These are phyloP conservation scores for Didymella pomorum DNA, from an alignment of 2,329 filamentous ascomycete species.

Conservation along the genomic window DNA sequence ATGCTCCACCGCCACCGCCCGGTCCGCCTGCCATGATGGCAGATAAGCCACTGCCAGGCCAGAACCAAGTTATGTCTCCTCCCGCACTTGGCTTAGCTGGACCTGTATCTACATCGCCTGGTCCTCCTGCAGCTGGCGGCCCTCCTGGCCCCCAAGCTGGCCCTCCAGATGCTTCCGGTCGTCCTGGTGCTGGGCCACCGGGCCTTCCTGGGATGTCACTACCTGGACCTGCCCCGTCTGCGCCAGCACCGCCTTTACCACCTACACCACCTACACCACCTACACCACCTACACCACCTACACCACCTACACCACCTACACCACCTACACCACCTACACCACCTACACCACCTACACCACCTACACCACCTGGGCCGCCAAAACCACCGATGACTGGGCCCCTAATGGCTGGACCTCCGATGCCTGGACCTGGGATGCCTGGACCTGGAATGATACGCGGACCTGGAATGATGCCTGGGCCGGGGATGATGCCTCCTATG, in stretches of 20 bases:
- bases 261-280: background rate
- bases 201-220: background rate
- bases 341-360: too few species aligned
- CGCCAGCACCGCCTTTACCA: background rate
- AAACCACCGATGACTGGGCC: background rate
- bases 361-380: too few species aligned
- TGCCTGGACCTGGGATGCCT: background rate
- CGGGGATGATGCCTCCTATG: background rate
- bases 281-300: background rate
- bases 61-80: constrained; percentile 10
- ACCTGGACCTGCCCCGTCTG: background rate
- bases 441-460: background rate
- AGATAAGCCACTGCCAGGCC: constrained; percentile 12
- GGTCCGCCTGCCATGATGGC: background rate
- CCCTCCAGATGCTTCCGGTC: too few species aligned
- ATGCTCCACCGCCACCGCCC: background rate
- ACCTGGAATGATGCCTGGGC: too few species aligned
- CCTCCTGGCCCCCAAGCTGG: too few species aligned
- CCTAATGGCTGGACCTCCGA: too few species aligned
- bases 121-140: background rate
- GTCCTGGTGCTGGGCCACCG: background rate
- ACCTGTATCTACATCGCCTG: background rate
- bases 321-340: too few species aligned
- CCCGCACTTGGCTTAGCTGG: background rate
- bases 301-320: too few species aligned